These are phyloP conservation scores for Rhizopus stolonifer DNA, from an alignment of 371 early-diverging fungal species.

Conservation along the genomic window DNA sequence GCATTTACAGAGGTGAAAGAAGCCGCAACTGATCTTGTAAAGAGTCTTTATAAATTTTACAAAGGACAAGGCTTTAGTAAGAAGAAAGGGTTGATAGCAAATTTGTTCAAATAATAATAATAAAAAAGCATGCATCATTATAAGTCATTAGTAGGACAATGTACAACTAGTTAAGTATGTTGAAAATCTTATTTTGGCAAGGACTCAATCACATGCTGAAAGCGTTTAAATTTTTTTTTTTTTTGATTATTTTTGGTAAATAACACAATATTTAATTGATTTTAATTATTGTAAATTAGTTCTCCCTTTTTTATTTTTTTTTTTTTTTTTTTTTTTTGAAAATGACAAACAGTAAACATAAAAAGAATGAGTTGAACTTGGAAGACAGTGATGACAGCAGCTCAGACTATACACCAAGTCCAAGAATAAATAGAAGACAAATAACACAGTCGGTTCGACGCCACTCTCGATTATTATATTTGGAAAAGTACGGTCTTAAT, in stretches of 20 bases:
- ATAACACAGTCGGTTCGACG: background rate
- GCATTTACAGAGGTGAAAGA: constrained; percentile 8
- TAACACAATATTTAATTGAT: background rate
- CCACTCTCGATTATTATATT: constrained; percentile 18
- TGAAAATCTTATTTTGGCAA: background rate
- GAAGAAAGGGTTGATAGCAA: background rate
- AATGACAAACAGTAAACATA: background rate
- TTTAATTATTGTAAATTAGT: too few species aligned
- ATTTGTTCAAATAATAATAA: background rate
- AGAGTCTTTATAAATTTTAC: background rate
- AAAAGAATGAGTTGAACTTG: background rate
- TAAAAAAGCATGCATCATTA: too few species aligned
- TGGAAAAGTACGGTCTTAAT: constrained; percentile 18
- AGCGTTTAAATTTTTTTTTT: background rate
- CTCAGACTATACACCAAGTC: constrained; percentile 1
- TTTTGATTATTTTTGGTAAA: background rate
- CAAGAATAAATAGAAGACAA: background rate
- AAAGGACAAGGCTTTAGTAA: background rate
- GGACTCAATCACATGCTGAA: background rate
- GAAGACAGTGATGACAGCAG: constrained; percentile 1
- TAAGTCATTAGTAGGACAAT: background rate
- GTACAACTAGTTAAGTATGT: background rate
- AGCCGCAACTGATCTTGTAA: constrained; percentile 7
- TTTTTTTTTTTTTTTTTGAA: background rate
- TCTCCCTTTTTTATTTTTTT: background rate